Percentiles rank a stretch among this genome's conserved stretches.
These are phyloP conservation scores for Microdochium paspali DNA, from an alignment of 2,329 filamentous ascomycete genomes.

Conservation along the genomic window DNA sequence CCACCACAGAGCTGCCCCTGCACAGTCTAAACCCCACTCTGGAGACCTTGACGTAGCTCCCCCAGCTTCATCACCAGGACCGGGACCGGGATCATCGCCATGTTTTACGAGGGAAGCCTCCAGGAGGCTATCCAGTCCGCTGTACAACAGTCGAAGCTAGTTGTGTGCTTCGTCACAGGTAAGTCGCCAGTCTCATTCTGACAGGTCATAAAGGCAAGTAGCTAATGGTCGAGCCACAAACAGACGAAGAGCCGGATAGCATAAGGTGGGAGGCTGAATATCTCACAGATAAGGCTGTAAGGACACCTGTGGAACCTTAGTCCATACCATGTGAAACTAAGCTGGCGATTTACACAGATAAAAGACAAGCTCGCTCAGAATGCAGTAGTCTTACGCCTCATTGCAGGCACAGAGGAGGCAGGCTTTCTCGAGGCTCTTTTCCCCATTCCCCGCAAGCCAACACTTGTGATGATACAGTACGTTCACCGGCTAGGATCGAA, in stretches of 20 bases:
- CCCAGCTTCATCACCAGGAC: not conserved
- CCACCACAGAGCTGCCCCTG: not conserved
- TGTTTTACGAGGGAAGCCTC: conserved; percentile 77
- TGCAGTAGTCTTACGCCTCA: conserved; percentile 61
- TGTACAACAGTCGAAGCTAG: conserved; percentile 64
- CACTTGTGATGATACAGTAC: conserved; percentile 68
- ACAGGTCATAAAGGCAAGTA: too few relatives aligned
- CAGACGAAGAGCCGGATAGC: conserved; percentile 64
- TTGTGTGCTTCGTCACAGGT: conserved; percentile 81
- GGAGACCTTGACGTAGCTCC: not conserved
- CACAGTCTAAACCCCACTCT: not conserved
- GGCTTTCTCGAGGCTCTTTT: conserved; percentile 76
- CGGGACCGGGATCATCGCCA: conserved; percentile 22
- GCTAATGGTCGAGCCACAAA: too few relatives aligned
- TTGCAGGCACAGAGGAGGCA: conserved; percentile 69
- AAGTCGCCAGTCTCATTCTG: too few relatives aligned
- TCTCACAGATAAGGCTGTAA: conserved; percentile 45
- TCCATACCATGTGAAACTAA: conserved; percentile 2
- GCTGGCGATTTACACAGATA: conserved; percentile 29
- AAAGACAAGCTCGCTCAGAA: conserved; percentile 46
- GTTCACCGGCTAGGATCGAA: conserved; percentile 15
- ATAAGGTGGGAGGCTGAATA: conserved; percentile 64
- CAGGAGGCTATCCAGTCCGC: conserved; percentile 74
- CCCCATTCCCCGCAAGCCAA: conserved; percentile 68
- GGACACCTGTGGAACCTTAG: conserved; percentile 4